Base-by-base conservation (phyloP, 179 eudicot species). In the Corrigiola litoralis region DNA sequence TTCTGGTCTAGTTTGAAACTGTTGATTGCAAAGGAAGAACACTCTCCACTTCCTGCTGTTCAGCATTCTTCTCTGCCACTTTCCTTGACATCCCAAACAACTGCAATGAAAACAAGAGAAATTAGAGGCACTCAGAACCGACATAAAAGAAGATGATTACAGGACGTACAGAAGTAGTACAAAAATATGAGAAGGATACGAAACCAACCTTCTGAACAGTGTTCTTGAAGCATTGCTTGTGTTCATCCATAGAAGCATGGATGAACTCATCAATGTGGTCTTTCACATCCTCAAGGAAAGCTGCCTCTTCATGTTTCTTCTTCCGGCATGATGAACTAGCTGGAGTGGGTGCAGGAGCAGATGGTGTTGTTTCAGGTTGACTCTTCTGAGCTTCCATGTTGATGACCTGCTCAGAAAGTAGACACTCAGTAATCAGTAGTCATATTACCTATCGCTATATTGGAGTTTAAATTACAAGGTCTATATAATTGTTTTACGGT, bases 221-320 rank as follows among this genome's bases (percentile, higher is more conserved):
- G 0, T 69, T 76, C 72, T 72, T 76, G 18, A 72, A 72, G 75
- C 83, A 79, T 33, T 56, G 32, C 80, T 68, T 76, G 64, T 76
- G 83, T 28, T 79, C 80, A 42, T 73, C 80, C 77, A 72, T 65
- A 5, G 83, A 77, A 65, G 83, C 72, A 65, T 65, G 71, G 33
- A 79, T 51, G 50, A 79, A 72, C 67, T 79, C 83, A 17, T 72
- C 75, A 8, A 76, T 60, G 70, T 69, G 77, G 58, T 69, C 80
- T 78, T 77, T 79, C n/a, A 79, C 3, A 53, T 72, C 77, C 56
- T 73, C 67, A 0, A 79, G 65, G 56, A 79, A 72, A 66, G 72
- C 69, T n/a, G 73, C 77, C 34, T 68, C 65, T 28, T 73, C 77
- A 1, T 32, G 65, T 50, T 72, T 79, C 73, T 76, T 72, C 69